Percentiles rank a stretch among this genome's conserved stretches.
Conservation (phyloP, 1,284 basidiomycete genomes). For the Xanthoconium separans region DNA sequence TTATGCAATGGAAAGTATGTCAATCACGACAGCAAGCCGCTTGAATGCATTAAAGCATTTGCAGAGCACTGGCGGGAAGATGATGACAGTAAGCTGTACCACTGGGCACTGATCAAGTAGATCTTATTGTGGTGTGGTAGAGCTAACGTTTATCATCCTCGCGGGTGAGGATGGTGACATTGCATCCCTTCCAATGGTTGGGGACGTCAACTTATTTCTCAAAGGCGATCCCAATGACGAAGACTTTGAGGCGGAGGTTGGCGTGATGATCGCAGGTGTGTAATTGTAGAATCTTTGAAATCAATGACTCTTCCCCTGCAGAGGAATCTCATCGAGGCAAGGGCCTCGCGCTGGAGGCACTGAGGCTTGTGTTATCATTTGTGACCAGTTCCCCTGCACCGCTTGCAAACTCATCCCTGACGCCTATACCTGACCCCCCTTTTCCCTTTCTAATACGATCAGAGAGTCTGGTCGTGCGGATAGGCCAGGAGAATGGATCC, state of each 20-base stretch:
- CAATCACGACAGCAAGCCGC: not conserved
- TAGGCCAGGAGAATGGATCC: slow-evolving; percentile 50
- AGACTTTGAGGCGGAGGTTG: slow-evolving; percentile 59
- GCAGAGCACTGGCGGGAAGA: slow-evolving; percentile 85
- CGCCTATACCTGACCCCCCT: slow-evolving; percentile 15
- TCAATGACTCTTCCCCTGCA: slow-evolving; percentile 26
- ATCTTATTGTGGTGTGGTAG: slow-evolving; percentile 37
- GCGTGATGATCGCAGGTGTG: slow-evolving; percentile 86
- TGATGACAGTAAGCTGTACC: slow-evolving; percentile 65
- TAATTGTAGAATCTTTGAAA: not conserved
- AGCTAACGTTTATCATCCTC: slow-evolving; percentile 91
- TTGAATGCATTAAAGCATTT: not conserved
- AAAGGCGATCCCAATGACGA: slow-evolving; percentile 48
- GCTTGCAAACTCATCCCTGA: slow-evolving; percentile 9
- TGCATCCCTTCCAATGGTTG: slow-evolving; percentile 70
- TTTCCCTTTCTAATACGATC: slow-evolving; percentile 37
- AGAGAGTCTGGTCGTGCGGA: slow-evolving; percentile 51
- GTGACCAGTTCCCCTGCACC: slow-evolving; percentile 40
- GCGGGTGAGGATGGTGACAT: slow-evolving; percentile 43
- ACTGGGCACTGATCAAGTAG: not conserved
- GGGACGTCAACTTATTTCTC: slow-evolving; percentile 92
- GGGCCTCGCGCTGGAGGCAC: slow-evolving; percentile 66
- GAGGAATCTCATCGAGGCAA: slow-evolving; percentile 61
- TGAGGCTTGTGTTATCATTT: slow-evolving; percentile 66
- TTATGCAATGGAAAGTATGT: slow-evolving; percentile 88